Conservation (phyloP, 2,329 filamentous ascomycete species). For the Talaromyces sp. region DNA sequence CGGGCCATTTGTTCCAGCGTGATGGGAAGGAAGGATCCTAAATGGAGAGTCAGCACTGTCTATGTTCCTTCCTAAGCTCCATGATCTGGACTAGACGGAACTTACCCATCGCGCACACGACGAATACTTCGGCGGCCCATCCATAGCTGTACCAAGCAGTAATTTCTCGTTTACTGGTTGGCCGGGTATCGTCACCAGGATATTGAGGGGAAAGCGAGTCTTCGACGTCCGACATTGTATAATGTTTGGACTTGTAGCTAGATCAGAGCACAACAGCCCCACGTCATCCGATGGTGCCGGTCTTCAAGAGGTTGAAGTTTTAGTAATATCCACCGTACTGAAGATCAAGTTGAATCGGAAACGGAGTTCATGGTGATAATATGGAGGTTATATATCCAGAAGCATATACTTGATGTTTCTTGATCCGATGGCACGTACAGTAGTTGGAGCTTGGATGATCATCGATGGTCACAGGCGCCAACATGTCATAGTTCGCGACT, state of each 20-base stretch:
- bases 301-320: background rate
- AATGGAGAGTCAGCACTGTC: conserved; percentile 8
- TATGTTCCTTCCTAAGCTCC: background rate
- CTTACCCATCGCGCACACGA: conserved; percentile 77
- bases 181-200: conserved; percentile 79
- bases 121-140: conserved; percentile 94
- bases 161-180: conserved; percentile 83
- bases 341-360: background rate
- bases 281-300: background rate
- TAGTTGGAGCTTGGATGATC: background rate
- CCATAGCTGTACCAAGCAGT: conserved; percentile 94
- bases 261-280: background rate
- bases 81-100: background rate
- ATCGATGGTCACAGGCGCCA: background rate
- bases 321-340: background rate
- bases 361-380: conserved; percentile 1
- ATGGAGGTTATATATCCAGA: background rate
- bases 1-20: conserved; percentile 89
- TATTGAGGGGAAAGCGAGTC: conserved; percentile 56
- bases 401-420: background rate
- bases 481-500: conserved; percentile 6
- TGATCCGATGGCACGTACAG: background rate
- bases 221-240: conserved; percentile 32
- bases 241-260: background rate
- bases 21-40: conserved; percentile 93